A percentile compares a stretch with the other conserved stretches of the same genome.
Conservation (phyloP, 495 filamentous ascomycete species). For the Penicillium alfredii region DNA sequence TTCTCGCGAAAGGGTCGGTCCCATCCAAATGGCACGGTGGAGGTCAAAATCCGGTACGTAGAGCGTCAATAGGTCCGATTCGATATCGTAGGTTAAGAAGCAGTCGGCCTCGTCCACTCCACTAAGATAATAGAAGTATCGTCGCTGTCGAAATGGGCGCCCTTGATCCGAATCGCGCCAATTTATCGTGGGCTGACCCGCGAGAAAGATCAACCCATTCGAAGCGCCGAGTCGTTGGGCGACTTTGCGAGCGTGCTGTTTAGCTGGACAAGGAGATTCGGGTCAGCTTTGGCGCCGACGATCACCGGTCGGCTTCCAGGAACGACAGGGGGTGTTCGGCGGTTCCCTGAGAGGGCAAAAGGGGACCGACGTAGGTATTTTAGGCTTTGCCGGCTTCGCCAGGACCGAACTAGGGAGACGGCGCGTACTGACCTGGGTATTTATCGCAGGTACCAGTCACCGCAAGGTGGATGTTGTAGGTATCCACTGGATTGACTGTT, state of each 20-base stretch:
- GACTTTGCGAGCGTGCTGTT: slow-evolving; percentile 71
- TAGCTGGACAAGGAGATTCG: slow-evolving; percentile 48
- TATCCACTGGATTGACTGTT: slow-evolving; percentile 24
- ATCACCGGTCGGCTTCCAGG: slow-evolving; percentile 6
- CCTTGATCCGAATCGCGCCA: slow-evolving; percentile 76
- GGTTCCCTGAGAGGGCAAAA: slow-evolving; percentile 6
- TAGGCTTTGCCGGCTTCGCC: slow-evolving; percentile 6
- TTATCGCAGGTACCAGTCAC: slow-evolving; percentile 32
- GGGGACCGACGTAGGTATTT: background rate
- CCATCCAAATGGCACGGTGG: slow-evolving; percentile 86
- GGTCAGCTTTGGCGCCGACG: slow-evolving; percentile 13
- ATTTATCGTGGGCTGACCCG: slow-evolving; percentile 65
- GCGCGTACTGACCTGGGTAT: slow-evolving; percentile 34
- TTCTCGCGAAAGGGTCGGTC: slow-evolving; percentile 69
- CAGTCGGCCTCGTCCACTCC: slow-evolving; percentile 79
- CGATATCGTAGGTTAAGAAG: slow-evolving; percentile 77
- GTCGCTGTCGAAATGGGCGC: slow-evolving; percentile 74
- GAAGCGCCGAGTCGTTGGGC: slow-evolving; percentile 56
- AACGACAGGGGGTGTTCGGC: slow-evolving; percentile 1
- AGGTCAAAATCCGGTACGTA: slow-evolving; percentile 91
- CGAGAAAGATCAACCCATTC: slow-evolving; percentile 73
- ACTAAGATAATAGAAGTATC: slow-evolving; percentile 90
- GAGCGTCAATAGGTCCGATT: slow-evolving; percentile 64
- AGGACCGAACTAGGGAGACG: slow-evolving; percentile 1
- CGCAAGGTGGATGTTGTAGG: slow-evolving; percentile 29